Evolutionary conservation across 2,329 filamentous ascomycete genomes (phyloP).

Genomic region (Paecilomyces dactylethromorphus): DNA sequence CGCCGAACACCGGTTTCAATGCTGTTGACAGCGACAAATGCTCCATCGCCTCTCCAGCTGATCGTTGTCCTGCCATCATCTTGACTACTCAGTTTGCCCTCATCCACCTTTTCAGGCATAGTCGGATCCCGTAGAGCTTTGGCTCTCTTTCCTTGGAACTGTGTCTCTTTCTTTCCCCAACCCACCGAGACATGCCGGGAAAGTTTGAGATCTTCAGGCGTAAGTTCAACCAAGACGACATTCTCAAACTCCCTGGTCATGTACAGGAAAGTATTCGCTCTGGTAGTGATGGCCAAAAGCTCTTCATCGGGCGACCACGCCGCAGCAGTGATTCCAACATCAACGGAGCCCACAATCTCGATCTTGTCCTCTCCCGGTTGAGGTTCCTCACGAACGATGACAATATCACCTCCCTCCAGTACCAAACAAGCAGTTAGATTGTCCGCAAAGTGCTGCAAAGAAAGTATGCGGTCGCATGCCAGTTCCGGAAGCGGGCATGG

Average conservation of each 20-base stretch:
- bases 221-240: conserved; percentile 67
- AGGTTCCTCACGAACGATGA: conserved; percentile 71
- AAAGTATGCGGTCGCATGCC: conserved; percentile 66
- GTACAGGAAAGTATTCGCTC: conserved; percentile 71
- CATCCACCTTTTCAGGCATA: conserved; percentile 84
- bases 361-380: conserved; percentile 66
- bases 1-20: conserved; percentile 64
- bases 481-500: conserved; percentile 72
- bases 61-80: conserved; percentile 69
- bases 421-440: conserved; percentile 72
- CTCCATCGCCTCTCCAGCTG: conserved; percentile 91
- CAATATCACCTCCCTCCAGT: conserved; percentile 82
- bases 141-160: conserved; percentile 89
- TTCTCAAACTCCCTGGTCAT: conserved; percentile 91
- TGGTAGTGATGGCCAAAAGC: conserved; percentile 74
- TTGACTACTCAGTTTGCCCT: conserved; percentile 65
- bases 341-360: conserved; percentile 91
- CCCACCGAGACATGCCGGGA: conserved; percentile 94
- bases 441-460: conserved; percentile 80
- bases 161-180: conserved; percentile 97
- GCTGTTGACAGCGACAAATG: conserved; percentile 79
- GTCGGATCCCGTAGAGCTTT: conserved; percentile 86
- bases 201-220: conserved; percentile 69
- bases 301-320: conserved; percentile 96
- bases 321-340: conserved; percentile 82